Evolutionary conservation across 2,329 filamentous ascomycete genomes (phyloP).

Genomic region (Botrytis sinoallii): DNA sequence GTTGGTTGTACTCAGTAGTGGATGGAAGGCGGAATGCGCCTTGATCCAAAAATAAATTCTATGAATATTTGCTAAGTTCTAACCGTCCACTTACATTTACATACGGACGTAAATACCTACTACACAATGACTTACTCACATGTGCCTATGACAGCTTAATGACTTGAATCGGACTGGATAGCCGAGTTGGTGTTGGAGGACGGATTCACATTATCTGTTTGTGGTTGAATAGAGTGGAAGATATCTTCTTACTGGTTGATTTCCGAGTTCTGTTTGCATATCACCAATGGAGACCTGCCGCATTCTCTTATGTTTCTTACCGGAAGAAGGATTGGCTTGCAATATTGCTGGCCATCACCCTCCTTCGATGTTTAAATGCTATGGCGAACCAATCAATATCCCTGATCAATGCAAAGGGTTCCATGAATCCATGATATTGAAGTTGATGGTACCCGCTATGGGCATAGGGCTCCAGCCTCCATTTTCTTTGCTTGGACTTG

Average conservation of each 20-base stretch:
- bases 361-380: not conserved
- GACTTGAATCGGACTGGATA: not conserved
- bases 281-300: not conserved
- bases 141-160: slow-evolving; percentile 1
- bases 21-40: slow-evolving; percentile 4
- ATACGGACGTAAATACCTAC: not conserved
- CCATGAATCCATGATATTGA: not conserved
- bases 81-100: not conserved
- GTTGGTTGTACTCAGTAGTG: not conserved
- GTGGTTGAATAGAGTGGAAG: not conserved
- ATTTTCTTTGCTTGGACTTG: slow-evolving; percentile 10
- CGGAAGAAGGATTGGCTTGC: not conserved
- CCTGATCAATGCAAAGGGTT: not conserved
- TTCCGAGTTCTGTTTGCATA: not conserved
- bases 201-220: not conserved
- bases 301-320: slow-evolving; percentile 1
- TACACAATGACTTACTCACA: not conserved
- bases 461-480: slow-evolving; percentile 18
- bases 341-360: not conserved
- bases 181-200: not conserved
- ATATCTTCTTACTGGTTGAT: not conserved
- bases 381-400: slow-evolving; percentile 8
- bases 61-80: not conserved
- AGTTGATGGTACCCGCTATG: slow-evolving; percentile 9
- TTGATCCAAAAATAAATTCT: slow-evolving; percentile 17